A percentile compares a stretch with the other conserved stretches of the same genome.
These are phyloP conservation scores for Setaria viridis DNA, from an alignment of 202 grass and related monocot species.

Conservation along the genomic window DNA sequence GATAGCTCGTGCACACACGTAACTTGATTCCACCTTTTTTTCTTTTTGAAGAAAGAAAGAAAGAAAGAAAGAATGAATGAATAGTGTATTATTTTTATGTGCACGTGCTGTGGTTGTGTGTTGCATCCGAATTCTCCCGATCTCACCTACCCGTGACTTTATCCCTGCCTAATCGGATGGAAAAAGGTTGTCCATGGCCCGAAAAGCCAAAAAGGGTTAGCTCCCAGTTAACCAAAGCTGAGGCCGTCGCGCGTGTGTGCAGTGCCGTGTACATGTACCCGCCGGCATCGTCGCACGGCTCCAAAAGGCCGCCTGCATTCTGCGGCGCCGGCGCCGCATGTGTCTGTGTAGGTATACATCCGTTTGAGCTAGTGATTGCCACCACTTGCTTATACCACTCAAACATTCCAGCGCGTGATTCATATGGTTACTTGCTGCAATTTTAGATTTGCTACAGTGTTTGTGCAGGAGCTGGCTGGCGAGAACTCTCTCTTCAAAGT, in stretches of 20 bases:
- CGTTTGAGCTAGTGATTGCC: background rate
- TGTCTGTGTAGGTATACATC: background rate
- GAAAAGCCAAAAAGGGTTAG: background rate
- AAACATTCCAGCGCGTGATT: conserved; percentile 8
- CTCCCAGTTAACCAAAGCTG: background rate
- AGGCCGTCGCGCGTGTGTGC: background rate
- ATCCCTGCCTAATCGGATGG: conserved; percentile 44
- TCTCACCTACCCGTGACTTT: conserved; percentile 49
- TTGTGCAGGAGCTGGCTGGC: background rate
- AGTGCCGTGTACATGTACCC: background rate
- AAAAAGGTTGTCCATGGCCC: background rate
- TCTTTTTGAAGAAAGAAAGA: background rate
- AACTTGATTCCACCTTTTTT: conserved; percentile 15
- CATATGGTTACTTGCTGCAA: background rate
- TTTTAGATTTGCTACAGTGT: background rate
- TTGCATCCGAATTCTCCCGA: conserved; percentile 16
- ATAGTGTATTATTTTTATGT: background rate
- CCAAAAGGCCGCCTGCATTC: background rate
- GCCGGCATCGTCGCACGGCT: background rate
- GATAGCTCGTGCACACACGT: conserved; percentile 31
- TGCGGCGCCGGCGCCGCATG: conserved; percentile 3
- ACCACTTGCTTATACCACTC: background rate
- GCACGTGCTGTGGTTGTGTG: conserved; percentile 47
- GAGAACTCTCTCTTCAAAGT: background rate
- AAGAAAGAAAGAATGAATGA: background rate